Conservation (phyloP, 148 eudicot genomes). For the Silene uniflora region DNA sequence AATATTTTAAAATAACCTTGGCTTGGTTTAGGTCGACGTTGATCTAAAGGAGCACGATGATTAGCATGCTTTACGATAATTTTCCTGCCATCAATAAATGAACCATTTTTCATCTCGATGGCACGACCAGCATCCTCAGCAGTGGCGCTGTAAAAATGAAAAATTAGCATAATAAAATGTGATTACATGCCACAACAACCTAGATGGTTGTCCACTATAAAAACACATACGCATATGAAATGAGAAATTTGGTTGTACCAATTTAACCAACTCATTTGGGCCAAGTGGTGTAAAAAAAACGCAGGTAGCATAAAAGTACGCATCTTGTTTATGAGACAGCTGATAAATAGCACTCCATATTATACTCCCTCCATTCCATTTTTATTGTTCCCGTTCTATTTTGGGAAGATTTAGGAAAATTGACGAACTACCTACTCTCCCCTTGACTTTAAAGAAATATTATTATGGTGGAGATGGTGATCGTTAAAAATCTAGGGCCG, state of each 20-base stretch:
- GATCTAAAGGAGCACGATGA: conserved; percentile 76
- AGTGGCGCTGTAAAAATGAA: conserved; percentile 51
- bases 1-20: conserved; percentile 40
- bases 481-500: no score
- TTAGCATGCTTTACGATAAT: conserved; percentile 73
- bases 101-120: conserved; percentile 83
- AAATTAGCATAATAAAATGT: neutral
- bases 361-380: neutral
- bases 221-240: neutral
- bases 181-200: conserved; percentile 5
- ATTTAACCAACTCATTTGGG: neutral
- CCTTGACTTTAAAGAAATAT: no score
- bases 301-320: neutral
- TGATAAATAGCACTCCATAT: neutral
- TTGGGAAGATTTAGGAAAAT: no score
- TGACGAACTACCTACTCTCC: no score
- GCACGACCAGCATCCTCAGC: conserved; percentile 85
- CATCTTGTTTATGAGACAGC: neutral
- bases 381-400: no score
- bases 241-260: neutral
- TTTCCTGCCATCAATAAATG: conserved; percentile 68
- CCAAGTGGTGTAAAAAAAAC: neutral
- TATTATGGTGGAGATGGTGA: no score
- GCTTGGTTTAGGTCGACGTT: conserved; percentile 63
- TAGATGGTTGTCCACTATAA: neutral